A percentile compares a stretch with the other conserved stretches of the same genome.
Evolutionary conservation across 148 eudicot species (phyloP).

Genomic region (Polygonum maritimum): DNA sequence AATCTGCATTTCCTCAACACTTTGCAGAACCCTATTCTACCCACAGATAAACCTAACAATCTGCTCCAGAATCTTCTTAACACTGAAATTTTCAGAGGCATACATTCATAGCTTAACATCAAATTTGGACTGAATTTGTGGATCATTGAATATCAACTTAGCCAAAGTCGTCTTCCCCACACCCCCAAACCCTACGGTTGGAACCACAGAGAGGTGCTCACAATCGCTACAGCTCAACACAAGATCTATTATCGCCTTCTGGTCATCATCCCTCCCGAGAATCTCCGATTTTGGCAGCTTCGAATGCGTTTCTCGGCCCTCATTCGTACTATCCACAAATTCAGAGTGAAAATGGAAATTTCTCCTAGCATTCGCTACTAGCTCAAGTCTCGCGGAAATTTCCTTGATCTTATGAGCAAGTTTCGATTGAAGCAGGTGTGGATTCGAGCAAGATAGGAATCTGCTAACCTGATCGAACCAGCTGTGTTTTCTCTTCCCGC

Average conservation of each 20-base stretch:
- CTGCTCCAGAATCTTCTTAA: neutral
- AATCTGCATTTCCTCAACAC: conserved; percentile 3
- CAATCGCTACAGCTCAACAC: neutral
- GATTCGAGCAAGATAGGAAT: conserved; percentile 15
- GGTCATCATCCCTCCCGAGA: conserved; percentile 20
- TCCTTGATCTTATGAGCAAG: conserved; percentile 3
- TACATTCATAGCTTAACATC: conserved; percentile 19
- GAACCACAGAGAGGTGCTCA: conserved; percentile 4
- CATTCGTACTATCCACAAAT: neutral
- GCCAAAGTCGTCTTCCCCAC: conserved; percentile 29
- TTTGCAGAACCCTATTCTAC: neutral
- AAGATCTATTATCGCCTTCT: conserved; percentile 1
- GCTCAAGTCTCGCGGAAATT: conserved; percentile 2
- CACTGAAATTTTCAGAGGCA: conserved; percentile 16
- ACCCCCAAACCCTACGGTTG: conserved; percentile 22
- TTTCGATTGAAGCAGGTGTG: neutral
- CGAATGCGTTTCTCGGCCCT: neutral
- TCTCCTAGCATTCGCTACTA: neutral
- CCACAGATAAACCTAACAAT: conserved; percentile 5
- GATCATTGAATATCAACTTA: conserved; percentile 19
- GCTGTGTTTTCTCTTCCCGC: neutral
- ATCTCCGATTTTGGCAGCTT: conserved; percentile 13
- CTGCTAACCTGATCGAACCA: conserved; percentile 9
- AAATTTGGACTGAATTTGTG: conserved; percentile 6
- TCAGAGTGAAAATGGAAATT: neutral